Conservation (phyloP, 495 filamentous ascomycete species). For the Geoglossum glabrum region DNA sequence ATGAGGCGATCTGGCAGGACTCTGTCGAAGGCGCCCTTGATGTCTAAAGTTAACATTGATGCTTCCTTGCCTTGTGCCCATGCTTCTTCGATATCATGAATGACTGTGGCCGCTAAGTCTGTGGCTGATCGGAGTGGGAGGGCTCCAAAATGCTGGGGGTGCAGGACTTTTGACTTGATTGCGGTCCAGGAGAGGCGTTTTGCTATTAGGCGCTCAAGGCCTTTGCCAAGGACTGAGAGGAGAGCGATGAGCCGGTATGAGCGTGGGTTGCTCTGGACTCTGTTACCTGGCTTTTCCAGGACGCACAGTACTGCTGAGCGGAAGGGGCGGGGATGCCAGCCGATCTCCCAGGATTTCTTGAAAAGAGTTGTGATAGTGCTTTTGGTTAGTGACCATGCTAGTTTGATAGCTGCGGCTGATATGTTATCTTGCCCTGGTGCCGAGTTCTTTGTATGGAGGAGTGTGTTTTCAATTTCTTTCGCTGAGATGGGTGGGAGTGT, state of each 20-base stretch:
- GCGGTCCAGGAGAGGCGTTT: not conserved
- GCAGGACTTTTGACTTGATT: not conserved
- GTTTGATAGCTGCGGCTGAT: not conserved
- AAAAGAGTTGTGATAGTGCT: not conserved
- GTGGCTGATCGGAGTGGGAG: not conserved
- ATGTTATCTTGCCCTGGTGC: not conserved
- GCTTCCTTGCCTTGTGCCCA: not conserved
- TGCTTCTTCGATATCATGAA: not conserved
- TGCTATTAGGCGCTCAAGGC: not conserved
- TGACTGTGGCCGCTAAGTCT: not conserved
- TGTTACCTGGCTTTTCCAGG: not conserved
- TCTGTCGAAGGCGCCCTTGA: not conserved
- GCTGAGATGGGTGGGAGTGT: not conserved
- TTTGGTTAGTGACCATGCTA: not conserved
- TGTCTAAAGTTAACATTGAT: not conserved
- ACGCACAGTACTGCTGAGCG: not conserved
- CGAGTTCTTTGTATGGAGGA: not conserved
- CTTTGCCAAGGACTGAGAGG: slow-evolving; percentile 1
- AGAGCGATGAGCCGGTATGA: not conserved
- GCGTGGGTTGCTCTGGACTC: not conserved
- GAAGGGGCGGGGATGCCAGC: not conserved
- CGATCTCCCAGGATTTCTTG: not conserved
- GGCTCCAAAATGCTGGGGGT: not conserved
- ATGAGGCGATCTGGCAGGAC: not conserved
- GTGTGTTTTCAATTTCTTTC: not conserved